Conservation (phyloP, 768 basidiomycete species). For the Tulasnella calospora region DNA sequence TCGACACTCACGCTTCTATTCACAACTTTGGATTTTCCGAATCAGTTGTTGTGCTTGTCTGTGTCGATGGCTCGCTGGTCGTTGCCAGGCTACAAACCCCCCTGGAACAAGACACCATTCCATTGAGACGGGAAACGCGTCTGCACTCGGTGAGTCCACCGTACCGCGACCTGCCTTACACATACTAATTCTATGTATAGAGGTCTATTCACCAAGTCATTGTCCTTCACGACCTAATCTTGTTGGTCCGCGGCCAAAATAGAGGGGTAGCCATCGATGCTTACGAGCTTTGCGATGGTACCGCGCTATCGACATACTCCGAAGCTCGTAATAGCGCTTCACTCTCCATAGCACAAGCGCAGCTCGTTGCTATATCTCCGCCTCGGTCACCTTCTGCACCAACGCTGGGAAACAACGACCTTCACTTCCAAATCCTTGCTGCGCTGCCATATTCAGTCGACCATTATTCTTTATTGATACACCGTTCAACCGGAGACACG, state of each 20-base stretch:
- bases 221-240: background rate
- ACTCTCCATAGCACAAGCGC: background rate
- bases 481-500: background rate
- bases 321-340: background rate
- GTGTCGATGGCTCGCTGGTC: background rate
- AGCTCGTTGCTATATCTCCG: background rate
- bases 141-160: background rate
- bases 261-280: slow-evolving; percentile 15
- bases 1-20: background rate
- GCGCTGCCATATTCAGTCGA: slow-evolving; percentile 16
- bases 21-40: background rate
- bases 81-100: background rate
- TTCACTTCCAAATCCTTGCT: slow-evolving; percentile 16
- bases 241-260: slow-evolving; percentile 13
- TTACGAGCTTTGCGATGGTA: background rate
- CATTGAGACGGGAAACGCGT: background rate
- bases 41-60: background rate
- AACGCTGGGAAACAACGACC: background rate
- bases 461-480: background rate
- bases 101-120: background rate
- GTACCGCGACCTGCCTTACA: background rate
- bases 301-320: background rate
- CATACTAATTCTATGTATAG: background rate
- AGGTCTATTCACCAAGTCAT: background rate
- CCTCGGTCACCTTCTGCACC: background rate